phyloP scores from a whole-genome alignment of 2,329 filamentous ascomycete genomes.

The Didymosphaeria variabile region DNA sequence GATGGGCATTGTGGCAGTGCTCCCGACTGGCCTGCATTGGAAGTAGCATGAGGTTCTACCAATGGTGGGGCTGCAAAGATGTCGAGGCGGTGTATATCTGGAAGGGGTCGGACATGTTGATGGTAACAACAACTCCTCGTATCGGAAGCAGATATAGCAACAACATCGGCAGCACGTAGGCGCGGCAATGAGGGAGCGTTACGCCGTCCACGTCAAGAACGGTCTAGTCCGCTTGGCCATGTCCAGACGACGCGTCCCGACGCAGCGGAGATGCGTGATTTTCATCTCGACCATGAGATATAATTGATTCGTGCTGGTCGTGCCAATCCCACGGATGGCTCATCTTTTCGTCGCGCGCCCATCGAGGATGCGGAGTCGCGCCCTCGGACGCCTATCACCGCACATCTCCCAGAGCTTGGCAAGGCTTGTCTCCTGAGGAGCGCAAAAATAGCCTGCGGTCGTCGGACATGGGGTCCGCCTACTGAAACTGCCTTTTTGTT shows the following conservation, averaged over 20 bases:
- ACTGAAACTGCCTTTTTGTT: conserved; percentile 29
- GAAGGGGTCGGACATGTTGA: conserved; percentile 39
- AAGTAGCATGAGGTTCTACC: conserved; percentile 26
- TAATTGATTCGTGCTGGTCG: conserved; percentile 26
- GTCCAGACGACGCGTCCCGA: conserved; percentile 6
- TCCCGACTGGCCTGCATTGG: conserved; percentile 20
- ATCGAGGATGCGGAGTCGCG: conserved; percentile 28
- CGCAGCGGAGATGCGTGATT: conserved; percentile 16
- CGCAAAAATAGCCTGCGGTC: conserved; percentile 40
- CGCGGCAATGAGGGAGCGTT: conserved; percentile 25
- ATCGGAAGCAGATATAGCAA: conserved; percentile 37
- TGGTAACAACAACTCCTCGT: conserved; percentile 29
- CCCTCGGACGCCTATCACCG: conserved; percentile 23
- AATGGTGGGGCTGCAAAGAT: too few relatives aligned
- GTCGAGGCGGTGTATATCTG: conserved; percentile 33
- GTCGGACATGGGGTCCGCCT: conserved; percentile 26
- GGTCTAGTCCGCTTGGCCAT: conserved; percentile 30
- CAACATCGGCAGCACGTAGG: conserved; percentile 33
- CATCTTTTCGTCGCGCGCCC: conserved; percentile 21
- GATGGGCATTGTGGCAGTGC: conserved; percentile 15
- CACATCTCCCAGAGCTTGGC: conserved; percentile 34
- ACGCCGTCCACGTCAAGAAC: conserved; percentile 19
- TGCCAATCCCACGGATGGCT: conserved; percentile 27
- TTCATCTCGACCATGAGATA: conserved; percentile 32
- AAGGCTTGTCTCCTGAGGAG: conserved; percentile 35